Conservation (phyloP, 371 early-diverging fungal species). For the Mortierella sp. region DNA sequence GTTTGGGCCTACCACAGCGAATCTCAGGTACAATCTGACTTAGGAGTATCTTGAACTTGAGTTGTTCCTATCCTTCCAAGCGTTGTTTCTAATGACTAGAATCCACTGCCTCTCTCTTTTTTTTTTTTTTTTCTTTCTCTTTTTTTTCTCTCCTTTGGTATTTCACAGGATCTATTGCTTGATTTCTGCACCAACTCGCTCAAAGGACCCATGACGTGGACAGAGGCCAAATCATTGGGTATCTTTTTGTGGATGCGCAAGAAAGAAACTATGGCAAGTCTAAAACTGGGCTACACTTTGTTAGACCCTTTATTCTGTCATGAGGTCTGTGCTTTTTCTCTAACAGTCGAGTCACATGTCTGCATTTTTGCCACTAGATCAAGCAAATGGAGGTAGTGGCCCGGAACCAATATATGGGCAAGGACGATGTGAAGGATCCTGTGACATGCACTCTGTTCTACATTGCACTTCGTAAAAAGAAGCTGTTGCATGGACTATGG, state of each 20-base stretch:
- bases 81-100: background rate
- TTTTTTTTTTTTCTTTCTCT: background rate
- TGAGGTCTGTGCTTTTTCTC: too few relatives aligned
- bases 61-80: background rate
- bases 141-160: too few relatives aligned
- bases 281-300: background rate
- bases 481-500: slow-evolving; percentile 91
- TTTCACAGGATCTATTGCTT: slow-evolving; percentile 72
- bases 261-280: slow-evolving; percentile 73
- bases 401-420: slow-evolving; percentile 83
- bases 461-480: slow-evolving; percentile 87
- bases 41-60: too few relatives aligned
- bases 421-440: slow-evolving; percentile 83
- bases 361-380: slow-evolving; percentile 48
- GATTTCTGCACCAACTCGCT: slow-evolving; percentile 70
- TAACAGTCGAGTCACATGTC: background rate
- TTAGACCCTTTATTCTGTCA: too few relatives aligned
- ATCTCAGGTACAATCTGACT: slow-evolving; percentile 88
- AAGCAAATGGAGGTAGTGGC: slow-evolving; percentile 87
- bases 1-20: slow-evolving; percentile 91
- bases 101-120: too few relatives aligned
- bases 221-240: slow-evolving; percentile 82
- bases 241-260: slow-evolving; percentile 89
- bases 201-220: slow-evolving; percentile 80
- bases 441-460: slow-evolving; percentile 87